phyloP scores from a whole-genome alignment of 1,284 basidiomycete genomes.

The Cutaneotrichosporon spelunceum region DNA sequence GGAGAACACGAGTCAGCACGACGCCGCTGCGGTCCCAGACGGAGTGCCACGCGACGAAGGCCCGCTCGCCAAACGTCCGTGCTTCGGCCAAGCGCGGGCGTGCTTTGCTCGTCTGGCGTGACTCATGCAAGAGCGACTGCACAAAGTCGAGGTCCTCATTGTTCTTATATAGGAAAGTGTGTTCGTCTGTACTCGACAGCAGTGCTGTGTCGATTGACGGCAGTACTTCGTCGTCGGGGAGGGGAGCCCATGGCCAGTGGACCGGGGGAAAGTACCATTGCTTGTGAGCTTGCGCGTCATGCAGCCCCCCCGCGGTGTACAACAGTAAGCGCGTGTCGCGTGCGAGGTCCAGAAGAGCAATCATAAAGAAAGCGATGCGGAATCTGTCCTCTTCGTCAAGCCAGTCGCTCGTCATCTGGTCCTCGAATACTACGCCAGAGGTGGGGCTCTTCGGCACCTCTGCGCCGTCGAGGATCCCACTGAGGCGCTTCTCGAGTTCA shows the following conservation, averaged over 20 bases:
- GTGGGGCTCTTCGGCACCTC: conserved; percentile 2
- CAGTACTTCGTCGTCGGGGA: conserved; percentile 8
- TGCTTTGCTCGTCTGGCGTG: conserved; percentile 10
- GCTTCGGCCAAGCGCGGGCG: neutral
- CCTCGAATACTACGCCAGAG: conserved; percentile 18
- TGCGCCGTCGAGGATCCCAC: conserved; percentile 21
- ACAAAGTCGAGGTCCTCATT: conserved; percentile 26
- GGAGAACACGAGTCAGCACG: conserved; percentile 31
- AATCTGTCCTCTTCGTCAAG: conserved; percentile 41
- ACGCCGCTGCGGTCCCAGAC: conserved; percentile 38
- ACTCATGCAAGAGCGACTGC: conserved; percentile 16
- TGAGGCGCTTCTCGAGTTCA: conserved; percentile 19
- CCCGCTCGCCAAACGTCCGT: conserved; percentile 1
- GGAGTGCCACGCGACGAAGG: conserved; percentile 29
- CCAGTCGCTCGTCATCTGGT: conserved; percentile 24
- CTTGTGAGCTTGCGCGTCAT: conserved; percentile 7
- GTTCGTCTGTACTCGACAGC: conserved; percentile 4
- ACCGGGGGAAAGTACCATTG: conserved; percentile 22
- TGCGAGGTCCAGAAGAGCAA: conserved; percentile 42
- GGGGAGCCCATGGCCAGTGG: conserved; percentile 22
- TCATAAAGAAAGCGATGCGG: conserved; percentile 48
- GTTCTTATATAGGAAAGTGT: conserved; percentile 8
- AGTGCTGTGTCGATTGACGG: conserved; percentile 16
- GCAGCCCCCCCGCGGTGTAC: conserved; percentile 14
- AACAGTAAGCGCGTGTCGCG: conserved; percentile 34